A percentile compares a stretch with the other conserved stretches of the same genome.
Conservation (phyloP, 2,329 filamentous ascomycete species). For the Arthrobotrys sphaeroides region DNA sequence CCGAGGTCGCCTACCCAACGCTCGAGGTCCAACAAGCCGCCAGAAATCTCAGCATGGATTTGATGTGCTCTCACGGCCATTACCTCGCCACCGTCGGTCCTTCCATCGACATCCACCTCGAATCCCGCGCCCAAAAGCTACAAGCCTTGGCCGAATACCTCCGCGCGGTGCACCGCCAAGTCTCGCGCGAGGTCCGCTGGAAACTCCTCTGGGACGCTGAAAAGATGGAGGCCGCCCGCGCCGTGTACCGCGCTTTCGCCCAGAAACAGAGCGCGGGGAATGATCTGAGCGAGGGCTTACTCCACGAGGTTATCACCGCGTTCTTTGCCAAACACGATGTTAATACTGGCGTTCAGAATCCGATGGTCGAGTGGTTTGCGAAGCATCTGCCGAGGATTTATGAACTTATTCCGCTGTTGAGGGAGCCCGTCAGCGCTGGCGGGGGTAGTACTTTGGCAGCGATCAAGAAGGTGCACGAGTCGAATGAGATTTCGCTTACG, state of each 20-base stretch:
- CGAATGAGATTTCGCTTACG: constrained; percentile 74
- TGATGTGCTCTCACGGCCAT: constrained; percentile 78
- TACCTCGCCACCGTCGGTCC: constrained; percentile 77
- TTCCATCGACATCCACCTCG: constrained; percentile 82
- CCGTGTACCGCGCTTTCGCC: constrained; percentile 72
- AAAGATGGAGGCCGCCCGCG: constrained; percentile 80
- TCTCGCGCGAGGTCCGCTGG: constrained; percentile 79
- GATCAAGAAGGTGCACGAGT: constrained; percentile 67
- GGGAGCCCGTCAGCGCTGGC: constrained; percentile 19
- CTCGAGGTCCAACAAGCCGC: constrained; percentile 80
- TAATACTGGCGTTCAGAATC: constrained; percentile 9
- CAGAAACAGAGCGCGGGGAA: constrained; percentile 51
- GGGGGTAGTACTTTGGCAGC: constrained; percentile 11
- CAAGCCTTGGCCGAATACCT: constrained; percentile 78
- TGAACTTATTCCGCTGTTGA: constrained; percentile 37
- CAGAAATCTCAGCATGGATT: constrained; percentile 79
- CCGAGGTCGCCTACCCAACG: constrained; percentile 72
- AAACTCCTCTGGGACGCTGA: constrained; percentile 87
- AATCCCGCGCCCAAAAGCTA: constrained; percentile 76
- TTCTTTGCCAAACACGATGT: constrained; percentile 48
- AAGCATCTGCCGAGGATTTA: constrained; percentile 51
- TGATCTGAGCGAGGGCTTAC: constrained; percentile 55
- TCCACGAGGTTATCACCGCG: constrained; percentile 53
- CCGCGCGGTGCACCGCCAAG: constrained; percentile 70
- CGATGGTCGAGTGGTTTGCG: constrained; percentile 53